These are phyloP conservation scores for Kuraishia hungarica DNA, from an alignment of 805 yeast species.

Conservation along the genomic window DNA sequence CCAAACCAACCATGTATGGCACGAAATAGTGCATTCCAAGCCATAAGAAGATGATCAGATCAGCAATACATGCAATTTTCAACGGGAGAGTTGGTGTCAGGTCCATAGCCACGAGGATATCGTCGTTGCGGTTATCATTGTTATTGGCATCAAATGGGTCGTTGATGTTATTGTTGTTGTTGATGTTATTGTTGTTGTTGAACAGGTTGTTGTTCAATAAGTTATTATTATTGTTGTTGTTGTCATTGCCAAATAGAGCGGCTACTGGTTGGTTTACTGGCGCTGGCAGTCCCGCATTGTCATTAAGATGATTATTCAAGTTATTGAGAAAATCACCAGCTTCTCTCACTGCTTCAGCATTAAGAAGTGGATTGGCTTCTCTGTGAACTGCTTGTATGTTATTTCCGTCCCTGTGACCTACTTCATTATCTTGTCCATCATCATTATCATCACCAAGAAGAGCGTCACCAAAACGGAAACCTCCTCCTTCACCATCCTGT, in stretches of 20 bases:
- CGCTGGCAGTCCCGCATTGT: background rate
- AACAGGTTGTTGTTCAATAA: no score
- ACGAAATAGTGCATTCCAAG: background rate
- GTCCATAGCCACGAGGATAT: background rate
- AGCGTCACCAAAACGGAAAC: background rate
- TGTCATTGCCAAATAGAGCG: no score
- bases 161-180: background rate
- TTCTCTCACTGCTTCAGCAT: conserved; percentile 9
- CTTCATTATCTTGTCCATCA: conserved; percentile 13
- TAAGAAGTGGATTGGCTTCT: no score
- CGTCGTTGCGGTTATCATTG: background rate
- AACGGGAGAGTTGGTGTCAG: background rate
- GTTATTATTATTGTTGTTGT: no score
- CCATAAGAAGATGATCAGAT: background rate
- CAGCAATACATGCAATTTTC: background rate
- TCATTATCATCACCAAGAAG: background rate
- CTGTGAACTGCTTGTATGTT: no score
- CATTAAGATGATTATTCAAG: conserved; percentile 3
- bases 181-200: no score
- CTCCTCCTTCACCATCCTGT: conserved; percentile 8
- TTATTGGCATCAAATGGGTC: conserved; percentile 4
- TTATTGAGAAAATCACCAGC: conserved; percentile 22
- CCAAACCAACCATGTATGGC: background rate
- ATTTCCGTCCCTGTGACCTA: no score
- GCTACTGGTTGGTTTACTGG: background rate